Percentiles rank a stretch among this genome's conserved stretches.
Evolutionary conservation across 805 yeast genomes (phyloP).

Genomic region (Saccharomycopsis babjevae): DNA sequence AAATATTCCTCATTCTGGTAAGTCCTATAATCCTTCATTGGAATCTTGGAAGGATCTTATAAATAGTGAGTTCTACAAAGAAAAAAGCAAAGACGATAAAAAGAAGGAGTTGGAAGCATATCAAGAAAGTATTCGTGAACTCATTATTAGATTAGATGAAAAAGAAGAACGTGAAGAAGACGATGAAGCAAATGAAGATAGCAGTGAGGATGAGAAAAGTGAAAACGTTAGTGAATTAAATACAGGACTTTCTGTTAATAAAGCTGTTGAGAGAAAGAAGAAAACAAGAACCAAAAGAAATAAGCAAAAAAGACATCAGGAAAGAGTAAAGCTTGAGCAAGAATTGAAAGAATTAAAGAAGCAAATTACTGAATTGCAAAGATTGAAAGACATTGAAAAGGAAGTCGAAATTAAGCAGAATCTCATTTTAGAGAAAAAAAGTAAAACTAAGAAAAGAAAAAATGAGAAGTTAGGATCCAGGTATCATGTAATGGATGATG

Average conservation of each 20-base stretch:
- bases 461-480: constrained; percentile 36
- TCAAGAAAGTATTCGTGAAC: constrained; percentile 48
- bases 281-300: constrained; percentile 77
- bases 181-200: constrained; percentile 30
- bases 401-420: constrained; percentile 20
- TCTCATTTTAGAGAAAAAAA: constrained; percentile 20
- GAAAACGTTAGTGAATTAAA: constrained; percentile 26
- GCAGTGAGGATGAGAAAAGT: constrained; percentile 23
- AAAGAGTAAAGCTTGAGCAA: constrained; percentile 41
- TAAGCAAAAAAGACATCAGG: constrained; percentile 51
- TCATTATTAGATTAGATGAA: constrained; percentile 52
- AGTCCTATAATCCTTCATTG: constrained; percentile 84
- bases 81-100: constrained; percentile 56
- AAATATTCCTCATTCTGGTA: constrained; percentile 67
- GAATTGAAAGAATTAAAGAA: constrained; percentile 44
- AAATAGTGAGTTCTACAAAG: constrained; percentile 52
- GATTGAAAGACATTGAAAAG: constrained; percentile 30
- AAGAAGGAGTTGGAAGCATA: constrained; percentile 53
- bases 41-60: constrained; percentile 74
- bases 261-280: constrained; percentile 54
- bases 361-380: constrained; percentile 50
- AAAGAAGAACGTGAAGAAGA: constrained; percentile 36
- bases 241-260: constrained; percentile 55
- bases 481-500: constrained; percentile 36
- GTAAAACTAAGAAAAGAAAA: constrained; percentile 22